phyloP scores from a whole-genome alignment of 108 stramenopile genomes.

The Conticribra guillardii region DNA sequence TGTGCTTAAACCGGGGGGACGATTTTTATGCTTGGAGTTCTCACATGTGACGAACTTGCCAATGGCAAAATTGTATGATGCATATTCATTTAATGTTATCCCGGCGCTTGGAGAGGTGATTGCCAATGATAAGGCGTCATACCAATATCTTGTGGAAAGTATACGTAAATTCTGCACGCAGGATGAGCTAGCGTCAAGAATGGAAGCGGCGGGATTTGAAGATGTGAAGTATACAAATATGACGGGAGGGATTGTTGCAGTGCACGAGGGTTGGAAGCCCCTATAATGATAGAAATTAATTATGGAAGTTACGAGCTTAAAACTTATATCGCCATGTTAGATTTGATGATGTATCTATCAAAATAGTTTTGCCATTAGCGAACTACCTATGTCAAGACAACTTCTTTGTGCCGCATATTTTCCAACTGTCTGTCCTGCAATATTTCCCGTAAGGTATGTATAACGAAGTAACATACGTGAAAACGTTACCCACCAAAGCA shows the following conservation, averaged over 20 bases:
- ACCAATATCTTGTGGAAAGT: conserved; percentile 99
- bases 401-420: too few relatives aligned
- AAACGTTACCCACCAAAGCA: too few relatives aligned
- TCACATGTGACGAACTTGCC: conserved; percentile 80
- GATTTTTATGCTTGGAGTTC: conserved; percentile 98
- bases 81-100: conserved; percentile 94
- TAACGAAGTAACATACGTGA: too few relatives aligned
- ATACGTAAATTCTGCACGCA: conserved; percentile 96
- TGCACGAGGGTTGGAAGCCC: conserved; percentile 90
- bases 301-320: too few relatives aligned
- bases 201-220: conserved; percentile 86
- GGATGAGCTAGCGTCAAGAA: conserved; percentile 79
- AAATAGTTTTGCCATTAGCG: too few relatives aligned
- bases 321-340: too few relatives aligned
- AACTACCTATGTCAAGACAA: too few relatives aligned
- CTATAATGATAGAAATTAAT: too few relatives aligned
- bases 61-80: conserved; percentile 83
- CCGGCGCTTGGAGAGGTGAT: conserved; percentile 91
- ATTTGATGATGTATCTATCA: too few relatives aligned
- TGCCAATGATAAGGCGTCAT: conserved; percentile 93
- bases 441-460: too few relatives aligned
- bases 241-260: conserved; percentile 94
- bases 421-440: too few relatives aligned
- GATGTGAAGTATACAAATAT: conserved; percentile 81
- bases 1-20: conserved; percentile 95